Base-by-base conservation (phyloP, 2,329 filamentous ascomycete species). In the Aspergillus unguis region DNA sequence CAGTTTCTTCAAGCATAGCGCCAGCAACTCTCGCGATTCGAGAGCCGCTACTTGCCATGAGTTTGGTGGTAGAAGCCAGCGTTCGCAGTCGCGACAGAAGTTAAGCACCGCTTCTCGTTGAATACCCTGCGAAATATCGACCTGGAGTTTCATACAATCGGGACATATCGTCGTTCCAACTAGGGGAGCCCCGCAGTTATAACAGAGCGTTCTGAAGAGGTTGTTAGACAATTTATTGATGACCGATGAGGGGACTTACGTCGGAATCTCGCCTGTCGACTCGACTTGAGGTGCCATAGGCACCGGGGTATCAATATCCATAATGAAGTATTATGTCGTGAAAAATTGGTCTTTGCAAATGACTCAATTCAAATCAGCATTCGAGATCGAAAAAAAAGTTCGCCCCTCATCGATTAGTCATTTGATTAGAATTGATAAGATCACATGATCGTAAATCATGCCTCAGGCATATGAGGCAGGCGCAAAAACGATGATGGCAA, bases 191-290 rank as follows among this genome's bases (percentile, higher is more conserved):
- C 53, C 53, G 48, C 53, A 55, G 41, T 52, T 52, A 27, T 55
- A 55, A 40, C 53, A 55, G 9, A 55, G 44, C 25, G 35, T 33
- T 17, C 53, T 55, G 44, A 11, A 7, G 83, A 10, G 17, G 23
- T 25, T 31, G 46, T 49, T 33, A 53, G 32, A 40, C n/a, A 33
- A 32, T 25, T 38, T 27, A 7, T 8, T 17, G 7, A 5, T 27
- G 3, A 17, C 38, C 6, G 2, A 8, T 7, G 9, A 33, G 11
- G 8, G 3, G 9, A 4, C 50, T 40, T 36, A 53, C 51, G 51
- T 53, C 9, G 51, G 51, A 11, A 40, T 29, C 33, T 52, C 44
- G 17, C 23, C 28, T 27, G 35, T 35, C 10, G 8, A 35, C 7
- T 44, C 41, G 17, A 27, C 35, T 32, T 53, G 41, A 9, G 33